A percentile compares a stretch with the other conserved stretches of the same genome.
Evolutionary conservation across 208 protist genomes (phyloP).

Genomic region (Porcisia deanei): DNA sequence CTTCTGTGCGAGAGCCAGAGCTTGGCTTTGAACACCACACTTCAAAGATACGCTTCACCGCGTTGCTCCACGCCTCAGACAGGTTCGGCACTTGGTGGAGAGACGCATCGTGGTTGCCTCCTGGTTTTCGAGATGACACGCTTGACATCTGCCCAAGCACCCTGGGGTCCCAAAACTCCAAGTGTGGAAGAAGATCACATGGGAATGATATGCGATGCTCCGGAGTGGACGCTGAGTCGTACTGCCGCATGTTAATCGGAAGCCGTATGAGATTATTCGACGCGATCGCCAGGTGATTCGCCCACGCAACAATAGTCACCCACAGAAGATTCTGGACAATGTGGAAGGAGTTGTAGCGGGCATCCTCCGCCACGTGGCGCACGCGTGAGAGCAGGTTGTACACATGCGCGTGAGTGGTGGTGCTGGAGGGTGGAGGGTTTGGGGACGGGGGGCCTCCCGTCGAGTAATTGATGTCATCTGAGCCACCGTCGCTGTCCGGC

Average conservation of each 20-base stretch:
- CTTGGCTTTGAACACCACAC: constrained; percentile 20
- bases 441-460: not conserved
- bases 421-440: constrained; percentile 20
- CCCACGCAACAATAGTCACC: constrained; percentile 52
- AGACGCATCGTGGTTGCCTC: not conserved
- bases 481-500: not conserved
- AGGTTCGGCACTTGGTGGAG: constrained; percentile 17
- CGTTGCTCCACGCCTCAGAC: constrained; percentile 20
- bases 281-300: constrained; percentile 44
- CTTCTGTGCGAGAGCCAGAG: not conserved
- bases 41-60: constrained; percentile 20
- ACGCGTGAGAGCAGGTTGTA: constrained; percentile 26
- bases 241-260: constrained; percentile 9
- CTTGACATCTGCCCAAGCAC: not conserved
- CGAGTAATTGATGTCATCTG: not conserved
- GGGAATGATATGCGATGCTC: constrained; percentile 6
- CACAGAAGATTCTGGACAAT: constrained; percentile 39
- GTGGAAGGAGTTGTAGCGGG: constrained; percentile 34
- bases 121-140: not conserved
- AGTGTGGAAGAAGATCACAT: constrained; percentile 16
- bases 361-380: constrained; percentile 33
- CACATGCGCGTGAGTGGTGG: constrained; percentile 19
- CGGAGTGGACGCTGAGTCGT: not conserved
- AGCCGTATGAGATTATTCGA: constrained; percentile 35
- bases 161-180: constrained; percentile 27